Percentiles rank a stretch among this genome's conserved stretches.
phyloP scores from a whole-genome alignment of 768 basidiomycete species.

The Lepiota subincarnata region DNA sequence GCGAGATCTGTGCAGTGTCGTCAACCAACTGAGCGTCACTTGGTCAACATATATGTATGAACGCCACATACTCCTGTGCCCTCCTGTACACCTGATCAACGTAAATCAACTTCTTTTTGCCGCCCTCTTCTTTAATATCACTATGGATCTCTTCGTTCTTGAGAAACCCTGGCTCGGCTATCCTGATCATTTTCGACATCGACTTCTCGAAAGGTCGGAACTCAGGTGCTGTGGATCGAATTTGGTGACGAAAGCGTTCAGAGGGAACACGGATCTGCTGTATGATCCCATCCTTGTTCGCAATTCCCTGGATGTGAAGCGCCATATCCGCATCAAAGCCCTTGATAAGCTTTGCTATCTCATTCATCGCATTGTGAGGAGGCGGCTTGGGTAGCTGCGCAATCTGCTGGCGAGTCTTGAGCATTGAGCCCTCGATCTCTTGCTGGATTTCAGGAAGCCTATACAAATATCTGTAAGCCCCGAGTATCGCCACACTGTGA shows the following conservation, averaged over 20 bases:
- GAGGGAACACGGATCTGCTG: slow-evolving; percentile 52
- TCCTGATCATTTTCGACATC: slow-evolving; percentile 6
- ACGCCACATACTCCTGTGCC: slow-evolving; percentile 15
- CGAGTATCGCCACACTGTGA: slow-evolving; percentile 38
- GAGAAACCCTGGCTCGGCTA: slow-evolving; percentile 17
- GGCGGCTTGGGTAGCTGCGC: slow-evolving; percentile 44
- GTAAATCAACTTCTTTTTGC: slow-evolving; percentile 12
- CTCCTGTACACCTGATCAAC: slow-evolving; percentile 22
- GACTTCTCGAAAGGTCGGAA: slow-evolving; percentile 47
- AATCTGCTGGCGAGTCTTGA: slow-evolving; percentile 30
- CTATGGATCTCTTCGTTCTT: slow-evolving; percentile 14
- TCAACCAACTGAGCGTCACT: background rate
- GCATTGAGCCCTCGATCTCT: slow-evolving; percentile 47
- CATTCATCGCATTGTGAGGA: slow-evolving; percentile 51
- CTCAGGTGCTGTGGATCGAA: slow-evolving; percentile 51
- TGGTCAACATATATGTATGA: too few relatives aligned
- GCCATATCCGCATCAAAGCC: slow-evolving; percentile 43
- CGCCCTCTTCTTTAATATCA: slow-evolving; percentile 11
- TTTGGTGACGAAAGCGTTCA: slow-evolving; percentile 40
- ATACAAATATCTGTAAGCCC: slow-evolving; percentile 36
- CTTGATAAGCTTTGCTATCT: slow-evolving; percentile 46
- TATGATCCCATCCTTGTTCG: slow-evolving; percentile 47
- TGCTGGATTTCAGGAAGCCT: slow-evolving; percentile 63
- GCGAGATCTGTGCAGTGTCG: slow-evolving; percentile 56
- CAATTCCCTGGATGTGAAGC: slow-evolving; percentile 47